A percentile compares a stretch with the other conserved stretches of the same genome.
These are phyloP conservation scores for Gypsophila paniculata DNA, from an alignment of 179 eudicot species.

Conservation along the genomic window DNA sequence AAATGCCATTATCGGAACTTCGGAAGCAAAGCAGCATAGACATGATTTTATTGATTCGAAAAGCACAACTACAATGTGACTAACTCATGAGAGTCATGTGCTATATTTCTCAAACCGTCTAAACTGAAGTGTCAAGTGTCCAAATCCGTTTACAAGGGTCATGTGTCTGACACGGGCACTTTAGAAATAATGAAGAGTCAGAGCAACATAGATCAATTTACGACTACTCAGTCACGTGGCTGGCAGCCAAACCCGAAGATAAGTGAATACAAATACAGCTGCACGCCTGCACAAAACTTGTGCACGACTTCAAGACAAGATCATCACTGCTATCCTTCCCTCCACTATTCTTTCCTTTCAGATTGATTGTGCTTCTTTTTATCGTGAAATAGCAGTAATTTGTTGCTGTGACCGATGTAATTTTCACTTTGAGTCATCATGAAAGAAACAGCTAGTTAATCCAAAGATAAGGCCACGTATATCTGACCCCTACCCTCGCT, in stretches of 20 bases:
- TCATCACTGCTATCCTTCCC: background rate
- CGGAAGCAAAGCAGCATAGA: background rate
- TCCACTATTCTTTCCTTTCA: no score
- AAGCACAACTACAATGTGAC: background rate
- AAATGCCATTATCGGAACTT: background rate
- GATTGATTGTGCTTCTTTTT: no score
- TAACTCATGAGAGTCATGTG: background rate
- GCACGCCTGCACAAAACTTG: background rate
- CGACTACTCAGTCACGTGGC: background rate
- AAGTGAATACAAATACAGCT: background rate
- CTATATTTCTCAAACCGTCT: background rate
- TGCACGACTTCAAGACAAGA: constrained; percentile 8
- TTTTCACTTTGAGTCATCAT: no score
- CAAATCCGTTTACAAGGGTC: background rate
- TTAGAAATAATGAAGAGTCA: background rate
- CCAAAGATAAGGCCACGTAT: no score
- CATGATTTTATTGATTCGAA: background rate
- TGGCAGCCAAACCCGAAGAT: background rate
- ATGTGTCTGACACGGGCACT: background rate
- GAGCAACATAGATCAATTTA: background rate
- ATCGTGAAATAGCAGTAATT: no score
- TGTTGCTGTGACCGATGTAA: no score
- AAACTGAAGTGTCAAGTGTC: background rate
- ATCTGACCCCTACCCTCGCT: no score
- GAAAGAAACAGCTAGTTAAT: no score